These are phyloP conservation scores for Thelonectria discophora DNA, from an alignment of 2,329 filamentous ascomycete genomes.

Conservation along the genomic window DNA sequence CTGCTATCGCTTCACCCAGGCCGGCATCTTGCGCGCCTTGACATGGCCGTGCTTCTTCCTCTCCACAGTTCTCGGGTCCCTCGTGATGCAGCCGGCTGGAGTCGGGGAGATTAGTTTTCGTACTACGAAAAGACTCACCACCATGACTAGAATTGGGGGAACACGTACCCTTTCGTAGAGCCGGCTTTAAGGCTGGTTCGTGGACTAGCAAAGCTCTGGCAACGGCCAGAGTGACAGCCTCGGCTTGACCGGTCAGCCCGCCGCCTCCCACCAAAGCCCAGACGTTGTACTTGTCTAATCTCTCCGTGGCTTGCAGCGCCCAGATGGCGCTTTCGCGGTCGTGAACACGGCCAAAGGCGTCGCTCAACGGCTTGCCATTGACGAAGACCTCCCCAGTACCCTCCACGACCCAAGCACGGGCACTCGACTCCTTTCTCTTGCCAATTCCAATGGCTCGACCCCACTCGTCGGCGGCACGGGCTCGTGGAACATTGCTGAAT, in stretches of 20 bases:
- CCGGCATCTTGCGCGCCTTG: slow-evolving; percentile 97
- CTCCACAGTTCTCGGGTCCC: slow-evolving; percentile 91
- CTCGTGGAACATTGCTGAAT: slow-evolving; percentile 68
- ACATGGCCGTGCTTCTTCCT: slow-evolving; percentile 97
- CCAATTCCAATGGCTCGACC: slow-evolving; percentile 85
- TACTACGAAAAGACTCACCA: slow-evolving; percentile 22
- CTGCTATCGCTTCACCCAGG: slow-evolving; percentile 87
- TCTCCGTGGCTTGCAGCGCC: slow-evolving; percentile 82
- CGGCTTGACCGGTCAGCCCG: slow-evolving; percentile 93
- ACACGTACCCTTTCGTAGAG: slow-evolving; percentile 83
- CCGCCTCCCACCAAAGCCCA: slow-evolving; percentile 88
- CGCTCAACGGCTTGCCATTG: slow-evolving; percentile 85
- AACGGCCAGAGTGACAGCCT: slow-evolving; percentile 90
- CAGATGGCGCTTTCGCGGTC: slow-evolving; percentile 95
- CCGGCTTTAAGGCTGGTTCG: slow-evolving; percentile 89
- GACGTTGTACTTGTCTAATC: slow-evolving; percentile 96
- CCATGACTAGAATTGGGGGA: slow-evolving; percentile 14
- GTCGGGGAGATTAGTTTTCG: slow-evolving; percentile 52
- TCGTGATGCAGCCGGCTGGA: slow-evolving; percentile 89
- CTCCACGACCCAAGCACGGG: slow-evolving; percentile 88
- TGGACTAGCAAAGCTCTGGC: slow-evolving; percentile 89
- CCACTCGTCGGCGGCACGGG: slow-evolving; percentile 75
- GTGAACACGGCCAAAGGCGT: slow-evolving; percentile 87
- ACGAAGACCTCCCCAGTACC: slow-evolving; percentile 89
- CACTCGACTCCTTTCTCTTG: slow-evolving; percentile 85